phyloP scores from a whole-genome alignment of 1,139 yeast genomes.

The Taphrina confusa region DNA sequence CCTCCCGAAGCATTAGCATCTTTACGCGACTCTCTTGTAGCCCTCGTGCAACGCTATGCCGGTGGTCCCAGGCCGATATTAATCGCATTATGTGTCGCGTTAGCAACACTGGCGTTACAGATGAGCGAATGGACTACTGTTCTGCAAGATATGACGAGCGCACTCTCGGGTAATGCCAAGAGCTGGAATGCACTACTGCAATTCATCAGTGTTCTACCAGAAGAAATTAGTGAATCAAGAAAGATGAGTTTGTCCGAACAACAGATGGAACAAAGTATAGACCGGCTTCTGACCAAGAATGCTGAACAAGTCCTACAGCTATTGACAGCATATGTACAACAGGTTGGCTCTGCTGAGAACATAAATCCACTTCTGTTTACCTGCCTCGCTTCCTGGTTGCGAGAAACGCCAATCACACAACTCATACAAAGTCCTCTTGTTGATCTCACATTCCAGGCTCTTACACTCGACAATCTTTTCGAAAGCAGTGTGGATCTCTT shows the following conservation, averaged over 20 bases:
- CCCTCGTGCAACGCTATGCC: constrained; percentile 56
- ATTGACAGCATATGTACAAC: constrained; percentile 46
- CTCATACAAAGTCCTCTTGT: constrained; percentile 66
- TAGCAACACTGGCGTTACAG: constrained; percentile 81
- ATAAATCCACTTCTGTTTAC: constrained; percentile 57
- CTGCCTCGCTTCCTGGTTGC: constrained; percentile 86
- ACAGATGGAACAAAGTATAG: constrained; percentile 67
- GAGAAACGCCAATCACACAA: constrained; percentile 72
- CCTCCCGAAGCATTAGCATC: constrained; percentile 56
- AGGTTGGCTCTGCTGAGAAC: constrained; percentile 48
- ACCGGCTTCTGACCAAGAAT: constrained; percentile 63
- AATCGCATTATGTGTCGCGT: constrained; percentile 76
- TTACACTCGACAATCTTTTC: constrained; percentile 61
- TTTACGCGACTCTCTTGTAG: constrained; percentile 64
- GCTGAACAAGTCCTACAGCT: constrained; percentile 65
- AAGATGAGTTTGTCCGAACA: constrained; percentile 79
- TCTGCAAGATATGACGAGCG: constrained; percentile 62
- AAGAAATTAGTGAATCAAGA: constrained; percentile 78
- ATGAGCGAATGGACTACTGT: constrained; percentile 71
- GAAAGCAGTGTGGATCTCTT: constrained; percentile 89
- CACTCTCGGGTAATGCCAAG: constrained; percentile 51
- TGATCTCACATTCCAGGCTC: constrained; percentile 66
- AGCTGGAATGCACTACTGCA: constrained; percentile 56
- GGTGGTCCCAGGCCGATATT: constrained; percentile 59
- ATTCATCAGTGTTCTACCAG: constrained; percentile 84